Evolutionary conservation across 2,329 filamentous ascomycete species (phyloP), one percentile per base, ranked within the genome.

Genomic region (Aspergillus calidoustus): DNA sequence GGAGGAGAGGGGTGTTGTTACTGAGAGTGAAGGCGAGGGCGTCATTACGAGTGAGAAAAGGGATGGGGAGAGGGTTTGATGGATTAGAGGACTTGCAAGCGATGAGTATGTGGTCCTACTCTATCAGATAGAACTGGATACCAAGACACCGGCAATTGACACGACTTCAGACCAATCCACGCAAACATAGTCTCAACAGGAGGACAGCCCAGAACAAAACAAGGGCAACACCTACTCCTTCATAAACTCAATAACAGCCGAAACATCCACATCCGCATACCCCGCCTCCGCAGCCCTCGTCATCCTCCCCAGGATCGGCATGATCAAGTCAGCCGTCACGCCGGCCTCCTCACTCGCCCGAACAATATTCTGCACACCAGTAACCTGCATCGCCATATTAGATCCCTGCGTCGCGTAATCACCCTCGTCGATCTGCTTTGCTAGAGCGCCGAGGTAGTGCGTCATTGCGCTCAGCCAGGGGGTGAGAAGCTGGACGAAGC

Each of bases 381-480:
- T 51, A 34, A 63, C 28, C 46, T 65, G 63, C 63, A 65, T 63
- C 7, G 1, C 57, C 22, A 65, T 9, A 46, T 57, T 65, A 9
- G 58, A 65, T 7, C 57, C 57, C 47, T 59, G 53, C 5, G 60
- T 58, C 19, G 46, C 2, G 34, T 54, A 65, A 11, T 59, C 52
- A 8, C 57, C 63, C 1, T 54, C 31, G 28, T 63, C 60, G 11
- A 65, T 54, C 57, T 65, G 63, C 50, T 47, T 48, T 22, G 60
- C 63, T 44, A 63, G 25, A 11, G 22, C n/a, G 15, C 50, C 41
- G 7, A 63, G 50, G 41, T 65, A 65, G 3, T 46, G 41, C 30
- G 46, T 61, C 58, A 65, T 64, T 9, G 61, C 64, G 7, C 19
- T 13, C 13, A 64, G 23, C 61, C 61, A 62, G 7, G 64, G 64